Evolutionary conservation across 2,329 filamentous ascomycete genomes (phyloP).

Genomic region (Penicillium polonicum): DNA sequence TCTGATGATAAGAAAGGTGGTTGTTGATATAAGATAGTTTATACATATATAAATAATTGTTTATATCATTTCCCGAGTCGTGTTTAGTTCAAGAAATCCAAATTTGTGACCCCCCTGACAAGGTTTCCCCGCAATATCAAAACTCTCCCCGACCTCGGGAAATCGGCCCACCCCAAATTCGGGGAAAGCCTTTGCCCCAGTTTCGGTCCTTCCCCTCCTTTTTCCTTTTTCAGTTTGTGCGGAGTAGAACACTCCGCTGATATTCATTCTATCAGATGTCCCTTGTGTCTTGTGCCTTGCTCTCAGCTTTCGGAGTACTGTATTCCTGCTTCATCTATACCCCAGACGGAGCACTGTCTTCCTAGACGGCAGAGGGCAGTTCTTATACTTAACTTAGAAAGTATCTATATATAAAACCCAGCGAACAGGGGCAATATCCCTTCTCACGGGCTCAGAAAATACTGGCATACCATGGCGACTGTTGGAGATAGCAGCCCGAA

Average conservation of each 20-base stretch:
- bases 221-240: conserved; percentile 1
- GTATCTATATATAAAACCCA: conserved; percentile 5
- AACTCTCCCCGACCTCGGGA: not conserved
- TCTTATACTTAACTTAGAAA: not conserved
- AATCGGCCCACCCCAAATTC: not conserved
- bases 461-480: conserved; percentile 20
- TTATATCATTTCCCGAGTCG: not conserved
- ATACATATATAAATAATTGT: no score
- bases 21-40: not conserved
- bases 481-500: conserved; percentile 13
- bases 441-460: not conserved
- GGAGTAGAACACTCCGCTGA: conserved; percentile 19
- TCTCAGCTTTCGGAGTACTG: not conserved
- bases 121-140: conserved; percentile 10
- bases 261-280: not conserved
- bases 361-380: conserved; percentile 3
- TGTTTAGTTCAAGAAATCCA: not conserved
- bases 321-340: not conserved
- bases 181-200: conserved; percentile 2
- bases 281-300: not conserved
- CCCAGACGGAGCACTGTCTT: conserved; percentile 23
- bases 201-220: not conserved
- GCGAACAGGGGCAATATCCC: not conserved
- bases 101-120: not conserved
- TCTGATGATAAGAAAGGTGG: not conserved